Base-by-base conservation (phyloP, 192 early-diverging fungal genomes). In the Umbelopsis ramanniana region DNA sequence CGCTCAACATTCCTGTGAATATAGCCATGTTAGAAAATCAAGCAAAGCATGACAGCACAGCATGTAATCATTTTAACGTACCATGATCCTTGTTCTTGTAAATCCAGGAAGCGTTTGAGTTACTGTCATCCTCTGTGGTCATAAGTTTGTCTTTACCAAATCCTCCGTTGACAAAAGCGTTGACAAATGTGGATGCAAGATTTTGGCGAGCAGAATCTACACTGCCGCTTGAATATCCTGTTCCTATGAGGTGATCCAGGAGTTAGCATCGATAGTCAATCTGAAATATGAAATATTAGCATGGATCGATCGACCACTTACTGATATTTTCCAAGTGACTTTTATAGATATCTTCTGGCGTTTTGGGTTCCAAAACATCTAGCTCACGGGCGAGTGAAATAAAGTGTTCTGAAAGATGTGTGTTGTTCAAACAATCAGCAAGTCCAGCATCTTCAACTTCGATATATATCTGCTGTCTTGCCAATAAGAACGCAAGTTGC, bases 321-420 rank as follows among this genome's bases (percentile, higher is more conserved):
- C 90, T 86, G 45, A 87, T 90, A 81, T 97, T 95, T 80, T 99
- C 96, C 73, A 98, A 78, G 77, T 98, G 95, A 57, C 87, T 88
- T 83, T 99, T 99, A 88, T 99, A 99, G 74, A 99, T 97, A 76
- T 99, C 98, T 75, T 98, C 96, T 3, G 98, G 97, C 17, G 91
- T 86, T 83, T 98, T 98, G 52, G 98, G 89, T 66, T 98, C 98
- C 77, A 96, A 84, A 50, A 99, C 90, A 81, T 97, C 94, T 72
- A 99, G 88, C 69, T 97, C 95, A 67, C 92, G 89, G 0, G 93
- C 98, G 23, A 99, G 86, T 33, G 90, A 87, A 52, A 93, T 86
- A 68, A 96, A 99, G 80, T 95, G 86, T 76, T 93, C 93, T 23
- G 95, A 93, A 63, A 98, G 79, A 29, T 89, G 82, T 6, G 94